Percentiles rank a stretch among this genome's conserved stretches.
phyloP scores from a whole-genome alignment of 2,329 filamentous ascomycete genomes.

The Penicillium sp. region DNA sequence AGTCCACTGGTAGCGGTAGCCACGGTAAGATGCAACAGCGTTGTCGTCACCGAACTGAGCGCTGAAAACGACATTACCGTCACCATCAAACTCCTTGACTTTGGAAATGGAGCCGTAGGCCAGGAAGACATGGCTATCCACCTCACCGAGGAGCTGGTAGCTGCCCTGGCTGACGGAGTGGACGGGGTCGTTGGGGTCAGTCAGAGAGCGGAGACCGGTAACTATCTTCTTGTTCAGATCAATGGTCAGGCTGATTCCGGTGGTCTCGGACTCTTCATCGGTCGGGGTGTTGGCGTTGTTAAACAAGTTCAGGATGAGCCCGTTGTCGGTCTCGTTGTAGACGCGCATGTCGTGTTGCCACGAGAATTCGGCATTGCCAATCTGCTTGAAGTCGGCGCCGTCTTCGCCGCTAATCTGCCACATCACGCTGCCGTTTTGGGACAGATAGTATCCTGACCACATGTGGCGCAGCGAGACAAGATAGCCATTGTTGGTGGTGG shows the following conservation, averaged over 20 bases:
- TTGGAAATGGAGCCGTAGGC: constrained; percentile 34
- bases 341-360: constrained; percentile 38
- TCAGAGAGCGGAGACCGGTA: no score
- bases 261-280: constrained; percentile 17
- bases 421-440: no score
- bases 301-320: constrained; percentile 32
- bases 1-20: constrained; percentile 22
- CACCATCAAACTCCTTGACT: constrained; percentile 34
- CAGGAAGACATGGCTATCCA: constrained; percentile 24
- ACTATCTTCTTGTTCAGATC: constrained; percentile 18
- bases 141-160: no score
- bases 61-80: constrained; percentile 30
- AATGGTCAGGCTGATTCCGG: constrained; percentile 25
- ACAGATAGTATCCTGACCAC: no score
- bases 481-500: no score
- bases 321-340: constrained; percentile 20
- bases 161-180: no score
- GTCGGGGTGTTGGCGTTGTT: constrained; percentile 27
- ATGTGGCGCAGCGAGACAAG: no score
- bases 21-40: constrained; percentile 33
- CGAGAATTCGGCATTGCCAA: constrained; percentile 20
- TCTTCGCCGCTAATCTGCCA: no score
- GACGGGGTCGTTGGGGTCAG: no score
- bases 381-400: background rate
- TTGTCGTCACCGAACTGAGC: constrained; percentile 32